Evolutionary conservation across 2,329 filamentous ascomycete species (phyloP).

Genomic region (Stachybotrys chartarum): DNA sequence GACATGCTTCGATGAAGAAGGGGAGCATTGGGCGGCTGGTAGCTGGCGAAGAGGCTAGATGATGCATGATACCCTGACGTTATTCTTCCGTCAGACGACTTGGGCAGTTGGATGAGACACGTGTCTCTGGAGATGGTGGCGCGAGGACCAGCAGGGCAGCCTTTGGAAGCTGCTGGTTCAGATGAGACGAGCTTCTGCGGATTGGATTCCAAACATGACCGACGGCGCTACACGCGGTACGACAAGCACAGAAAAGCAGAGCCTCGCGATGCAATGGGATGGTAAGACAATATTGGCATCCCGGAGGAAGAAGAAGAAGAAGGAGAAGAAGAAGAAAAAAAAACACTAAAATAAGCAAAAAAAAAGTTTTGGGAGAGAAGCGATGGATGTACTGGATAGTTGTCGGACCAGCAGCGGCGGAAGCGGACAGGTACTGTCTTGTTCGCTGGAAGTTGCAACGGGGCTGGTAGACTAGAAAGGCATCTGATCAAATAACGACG

Average conservation of each 20-base stretch:
- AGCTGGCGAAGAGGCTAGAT: constrained; percentile 10
- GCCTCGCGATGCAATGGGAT: neutral
- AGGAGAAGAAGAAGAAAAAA: constrained; percentile 10
- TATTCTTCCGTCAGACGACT: constrained; percentile 23
- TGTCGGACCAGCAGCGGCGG: constrained; percentile 13
- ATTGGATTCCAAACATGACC: constrained; percentile 3
- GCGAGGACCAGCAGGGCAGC: constrained; percentile 3
- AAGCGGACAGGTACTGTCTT: neutral
- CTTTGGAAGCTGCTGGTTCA: neutral
- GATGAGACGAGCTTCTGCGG: constrained; percentile 3
- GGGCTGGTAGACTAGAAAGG: constrained; percentile 3
- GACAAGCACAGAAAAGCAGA: neutral
- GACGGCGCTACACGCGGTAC: neutral
- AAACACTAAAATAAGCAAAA: constrained; percentile 18
- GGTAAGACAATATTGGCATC: constrained; percentile 4
- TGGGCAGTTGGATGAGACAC: constrained; percentile 11
- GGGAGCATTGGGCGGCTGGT: constrained; percentile 14
- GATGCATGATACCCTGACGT: constrained; percentile 29
- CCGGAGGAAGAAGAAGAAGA: constrained; percentile 8
- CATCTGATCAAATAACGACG: constrained; percentile 3
- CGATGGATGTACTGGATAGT: constrained; percentile 13
- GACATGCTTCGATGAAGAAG: constrained; percentile 8
- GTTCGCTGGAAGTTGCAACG: neutral
- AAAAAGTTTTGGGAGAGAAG: constrained; percentile 14
- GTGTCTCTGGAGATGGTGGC: constrained; percentile 3